Evolutionary conservation across 2,329 filamentous ascomycete species (phyloP).

Genomic region (Diplodia scrobiculata): DNA sequence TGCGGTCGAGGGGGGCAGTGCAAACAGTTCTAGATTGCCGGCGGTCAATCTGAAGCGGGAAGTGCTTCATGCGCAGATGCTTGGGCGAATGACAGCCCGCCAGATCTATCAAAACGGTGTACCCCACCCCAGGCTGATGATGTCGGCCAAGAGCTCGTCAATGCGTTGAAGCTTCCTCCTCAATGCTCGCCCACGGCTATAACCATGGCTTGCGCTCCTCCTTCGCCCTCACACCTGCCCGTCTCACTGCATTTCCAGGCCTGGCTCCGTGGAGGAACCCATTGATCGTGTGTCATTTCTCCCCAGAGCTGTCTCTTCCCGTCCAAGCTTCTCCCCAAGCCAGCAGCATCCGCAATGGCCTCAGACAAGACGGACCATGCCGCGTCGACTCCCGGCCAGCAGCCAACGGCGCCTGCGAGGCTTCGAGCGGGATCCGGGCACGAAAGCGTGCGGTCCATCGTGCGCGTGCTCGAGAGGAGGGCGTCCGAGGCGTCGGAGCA

Average conservation of each 20-base stretch:
- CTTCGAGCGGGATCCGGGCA: background rate
- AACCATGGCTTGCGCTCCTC: background rate
- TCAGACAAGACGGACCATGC: constrained; percentile 3
- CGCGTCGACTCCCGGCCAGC: background rate
- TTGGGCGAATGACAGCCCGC: background rate
- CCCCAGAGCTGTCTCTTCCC: no score
- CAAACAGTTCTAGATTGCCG: constrained; percentile 23
- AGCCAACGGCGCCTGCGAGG: background rate
- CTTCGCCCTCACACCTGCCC: background rate
- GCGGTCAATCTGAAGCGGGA: constrained; percentile 12
- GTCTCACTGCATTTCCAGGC: background rate
- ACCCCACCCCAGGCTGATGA: constrained; percentile 5
- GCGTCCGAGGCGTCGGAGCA: constrained; percentile 4
- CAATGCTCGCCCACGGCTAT: constrained; percentile 1
- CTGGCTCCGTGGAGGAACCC: background rate
- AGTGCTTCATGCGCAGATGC: constrained; percentile 9
- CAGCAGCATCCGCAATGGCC: background rate
- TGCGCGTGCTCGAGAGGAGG: constrained; percentile 1
- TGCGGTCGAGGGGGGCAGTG: constrained; percentile 13
- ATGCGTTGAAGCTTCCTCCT: constrained; percentile 9
- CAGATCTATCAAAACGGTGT: background rate
- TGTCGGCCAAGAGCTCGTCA: constrained; percentile 21
- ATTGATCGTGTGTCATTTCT: background rate
- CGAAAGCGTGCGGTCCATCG: background rate
- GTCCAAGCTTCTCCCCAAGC: background rate